Evolutionary conservation across 192 early-diverging fungal species (phyloP).

Genomic region (Coemansia guatemalensis): DNA sequence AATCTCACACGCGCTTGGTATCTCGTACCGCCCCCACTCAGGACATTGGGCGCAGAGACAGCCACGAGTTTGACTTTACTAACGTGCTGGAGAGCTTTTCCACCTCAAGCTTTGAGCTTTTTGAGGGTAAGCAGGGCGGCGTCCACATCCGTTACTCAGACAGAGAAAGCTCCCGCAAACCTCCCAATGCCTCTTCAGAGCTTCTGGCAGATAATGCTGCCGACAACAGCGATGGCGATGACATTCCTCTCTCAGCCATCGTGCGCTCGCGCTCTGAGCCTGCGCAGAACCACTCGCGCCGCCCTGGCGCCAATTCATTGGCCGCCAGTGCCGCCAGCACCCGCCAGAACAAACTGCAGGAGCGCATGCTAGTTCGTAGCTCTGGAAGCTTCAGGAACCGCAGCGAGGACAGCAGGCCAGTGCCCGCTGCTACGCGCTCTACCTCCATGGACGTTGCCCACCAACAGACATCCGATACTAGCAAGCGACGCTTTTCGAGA

Average conservation of each 20-base stretch:
- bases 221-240: conserved; percentile 37
- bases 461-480: neutral
- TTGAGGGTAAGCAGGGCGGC: conserved; percentile 21
- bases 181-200: neutral
- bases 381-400: neutral
- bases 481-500: conserved; percentile 23
- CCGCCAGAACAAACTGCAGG: neutral
- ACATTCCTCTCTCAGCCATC: conserved; percentile 39
- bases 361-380: conserved; percentile 6
- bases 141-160: conserved; percentile 33
- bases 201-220: neutral
- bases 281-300: conserved; percentile 5
- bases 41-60: neutral
- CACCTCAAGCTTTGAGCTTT: conserved; percentile 31
- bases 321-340: neutral
- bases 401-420: neutral
- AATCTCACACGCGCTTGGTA: neutral
- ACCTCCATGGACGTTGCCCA: conserved; percentile 21
- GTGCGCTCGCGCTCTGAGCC: conserved; percentile 45
- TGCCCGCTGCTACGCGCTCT: conserved; percentile 11
- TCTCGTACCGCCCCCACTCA: too few species aligned
- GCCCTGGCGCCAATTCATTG: conserved; percentile 6
- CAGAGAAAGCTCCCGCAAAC: neutral
- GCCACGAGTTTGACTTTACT: conserved; percentile 24
- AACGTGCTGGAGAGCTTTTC: conserved; percentile 42